phyloP scores from a whole-genome alignment of 2,329 filamentous ascomycete genomes.

The Cladorrhinum sp. region DNA sequence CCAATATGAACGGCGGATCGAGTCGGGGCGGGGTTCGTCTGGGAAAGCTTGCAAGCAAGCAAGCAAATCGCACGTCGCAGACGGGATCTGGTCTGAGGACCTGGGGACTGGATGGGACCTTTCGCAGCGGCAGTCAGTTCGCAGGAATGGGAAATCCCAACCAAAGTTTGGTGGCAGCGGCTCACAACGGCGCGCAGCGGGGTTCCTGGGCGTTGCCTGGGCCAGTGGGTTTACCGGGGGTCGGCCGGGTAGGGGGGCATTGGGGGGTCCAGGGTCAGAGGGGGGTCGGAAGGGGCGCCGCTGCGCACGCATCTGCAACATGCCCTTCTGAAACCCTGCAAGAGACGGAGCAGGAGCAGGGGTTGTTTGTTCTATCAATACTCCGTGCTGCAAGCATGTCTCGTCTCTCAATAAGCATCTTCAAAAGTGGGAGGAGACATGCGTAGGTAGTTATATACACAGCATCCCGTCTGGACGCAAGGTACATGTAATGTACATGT shows the following conservation, averaged over 20 bases:
- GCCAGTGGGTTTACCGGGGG: not conserved
- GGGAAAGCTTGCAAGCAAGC: slow-evolving; percentile 1
- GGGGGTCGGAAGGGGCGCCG: slow-evolving; percentile 6
- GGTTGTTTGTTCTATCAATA: not conserved
- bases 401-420: not conserved
- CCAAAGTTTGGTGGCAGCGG: slow-evolving; percentile 18
- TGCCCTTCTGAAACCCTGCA: slow-evolving; percentile 13
- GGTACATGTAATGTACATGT: no score
- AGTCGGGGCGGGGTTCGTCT: not conserved
- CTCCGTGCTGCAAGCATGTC: not conserved
- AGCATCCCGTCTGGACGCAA: no score
- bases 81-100: no score
- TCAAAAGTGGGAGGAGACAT: no score
- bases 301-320: not conserved
- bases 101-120: not conserved
- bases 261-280: slow-evolving; percentile 1
- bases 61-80: slow-evolving; percentile 13
- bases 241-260: not conserved
- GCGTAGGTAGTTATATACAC: no score
- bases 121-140: not conserved
- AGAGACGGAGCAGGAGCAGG: not conserved
- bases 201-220: slow-evolving; percentile 13
- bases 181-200: slow-evolving; percentile 20
- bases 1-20: slow-evolving; percentile 19
- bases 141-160: slow-evolving; percentile 14